A percentile compares a stretch with the other conserved stretches of the same genome.
phyloP scores from a whole-genome alignment of 129 eudicot species.

The Flaveria linearis region DNA sequence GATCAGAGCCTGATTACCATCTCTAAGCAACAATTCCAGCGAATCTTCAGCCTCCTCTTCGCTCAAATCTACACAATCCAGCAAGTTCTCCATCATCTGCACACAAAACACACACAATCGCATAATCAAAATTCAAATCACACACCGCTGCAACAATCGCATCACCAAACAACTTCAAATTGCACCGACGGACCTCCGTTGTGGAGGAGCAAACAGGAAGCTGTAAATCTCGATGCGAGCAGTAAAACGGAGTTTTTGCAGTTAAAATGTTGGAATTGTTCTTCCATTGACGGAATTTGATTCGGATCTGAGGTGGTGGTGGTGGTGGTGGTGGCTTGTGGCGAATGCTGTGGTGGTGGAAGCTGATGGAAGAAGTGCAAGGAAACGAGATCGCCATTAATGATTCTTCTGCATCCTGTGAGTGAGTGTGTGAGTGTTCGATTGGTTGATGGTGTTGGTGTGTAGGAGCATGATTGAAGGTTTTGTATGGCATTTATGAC shows the following conservation, averaged over 20 bases:
- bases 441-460: not conserved
- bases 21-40: conserved; percentile 57
- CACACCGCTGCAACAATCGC: not conserved
- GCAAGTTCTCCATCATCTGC: conserved; percentile 70
- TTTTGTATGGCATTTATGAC: conserved; percentile 22
- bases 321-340: not conserved
- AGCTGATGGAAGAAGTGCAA: not conserved
- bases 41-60: conserved; percentile 77
- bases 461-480: not conserved
- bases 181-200: not conserved
- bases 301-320: conserved; percentile 21
- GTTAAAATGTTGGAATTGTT: not conserved
- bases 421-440: not conserved
- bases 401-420: not conserved
- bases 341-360: conserved; percentile 8
- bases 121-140: not conserved
- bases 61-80: conserved; percentile 58
- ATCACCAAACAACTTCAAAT: too few species aligned
- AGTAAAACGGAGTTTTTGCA: conserved; percentile 15
- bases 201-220: conserved; percentile 16
- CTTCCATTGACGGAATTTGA: conserved; percentile 16
- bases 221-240: conserved; percentile 20
- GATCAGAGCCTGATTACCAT: conserved; percentile 63
- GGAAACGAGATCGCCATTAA: conserved; percentile 26
- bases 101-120: not conserved